Base-by-base conservation (phyloP, 2,329 filamentous ascomycete species). In the Chaetomium sp. region DNA sequence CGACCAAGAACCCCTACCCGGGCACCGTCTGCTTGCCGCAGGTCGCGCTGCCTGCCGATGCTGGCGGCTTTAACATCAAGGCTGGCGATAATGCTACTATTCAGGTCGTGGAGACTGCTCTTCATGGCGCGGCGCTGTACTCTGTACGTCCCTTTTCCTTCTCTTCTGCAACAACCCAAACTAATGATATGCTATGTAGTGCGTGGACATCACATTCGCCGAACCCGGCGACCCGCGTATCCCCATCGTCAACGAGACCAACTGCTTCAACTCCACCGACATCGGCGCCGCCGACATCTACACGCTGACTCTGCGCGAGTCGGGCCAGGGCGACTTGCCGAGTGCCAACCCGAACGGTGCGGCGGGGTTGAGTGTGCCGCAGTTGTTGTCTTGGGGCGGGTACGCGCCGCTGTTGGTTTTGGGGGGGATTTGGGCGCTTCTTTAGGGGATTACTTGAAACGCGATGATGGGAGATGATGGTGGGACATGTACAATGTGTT, bases 201-300 rank as follows among this genome's bases (percentile, higher is more conserved):
- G 94, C 69, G 91, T 95, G 64, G 92, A 97, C 68, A 95, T 97
- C 66, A 92, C 87, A 47, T 95, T 97, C 65, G 89, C 86, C 48
- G 88, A 91, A 1, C 88, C 88, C 32, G 75, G 83, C 65, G 87
- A 95, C 68, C 60, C 72, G 41, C 74, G 73, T 46, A 84, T 95
- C 49, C 76, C 76, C 54, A 76, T 86, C 62, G 88, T 96, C 62
- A 95, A 88, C 68, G 76, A 79, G 57, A 79, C 82, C 11, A 96
- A 96, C 73, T 97, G 92, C 78, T 91, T 87, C 78, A 97, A 97
- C 76, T 89, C 86, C 57, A 84, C 81, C 46, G 77, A 89, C 54
- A 84, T 96, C 64, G 80, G 81, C 60, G 91, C 94, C 75, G 80
- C 88, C 53, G 79, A 86, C 61, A 76, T 96, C 61, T 96, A 90